phyloP scores from a whole-genome alignment of 225 moss, liverwort and hornwort species.

The Anthoceros angustus region DNA sequence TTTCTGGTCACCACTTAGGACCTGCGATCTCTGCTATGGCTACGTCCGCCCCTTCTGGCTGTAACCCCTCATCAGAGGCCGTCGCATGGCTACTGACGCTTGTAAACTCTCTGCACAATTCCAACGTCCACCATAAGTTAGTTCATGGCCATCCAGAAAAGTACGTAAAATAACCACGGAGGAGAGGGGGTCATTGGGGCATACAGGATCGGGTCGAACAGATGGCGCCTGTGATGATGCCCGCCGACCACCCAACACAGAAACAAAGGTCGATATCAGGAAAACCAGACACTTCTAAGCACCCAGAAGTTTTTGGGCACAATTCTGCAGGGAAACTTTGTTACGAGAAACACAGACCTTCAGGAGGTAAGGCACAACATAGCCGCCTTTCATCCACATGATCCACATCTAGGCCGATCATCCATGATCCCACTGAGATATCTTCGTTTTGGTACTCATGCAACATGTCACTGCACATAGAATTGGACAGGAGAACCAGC shows the following conservation, averaged over 20 bases:
- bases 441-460: conserved; percentile 96
- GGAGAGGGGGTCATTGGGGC: neutral
- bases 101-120: too few species aligned
- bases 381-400: conserved; percentile 74
- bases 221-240: neutral
- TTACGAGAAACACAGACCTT: conserved; percentile 24
- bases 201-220: neutral
- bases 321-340: neutral
- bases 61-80: too few species aligned
- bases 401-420: conserved; percentile 74
- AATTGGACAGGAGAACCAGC: conserved; percentile 4
- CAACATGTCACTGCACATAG: conserved; percentile 46
- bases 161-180: neutral
- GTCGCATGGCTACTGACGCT: too few species aligned
- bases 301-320: too few species aligned
- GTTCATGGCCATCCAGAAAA: neutral
- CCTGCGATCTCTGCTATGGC: too few species aligned
- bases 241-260: neutral
- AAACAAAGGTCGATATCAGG: neutral
- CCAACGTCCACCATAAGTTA: neutral
- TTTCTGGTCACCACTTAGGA: too few species aligned
- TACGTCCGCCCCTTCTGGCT: too few species aligned
- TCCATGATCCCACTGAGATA: conserved; percentile 82
- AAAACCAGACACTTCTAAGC: neutral
- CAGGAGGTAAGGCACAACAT: conserved; percentile 50